A percentile compares a stretch with the other conserved stretches of the same genome.
These are phyloP conservation scores for Gleditsia sinensis DNA, from an alignment of 306 rosid species.

Conservation along the genomic window DNA sequence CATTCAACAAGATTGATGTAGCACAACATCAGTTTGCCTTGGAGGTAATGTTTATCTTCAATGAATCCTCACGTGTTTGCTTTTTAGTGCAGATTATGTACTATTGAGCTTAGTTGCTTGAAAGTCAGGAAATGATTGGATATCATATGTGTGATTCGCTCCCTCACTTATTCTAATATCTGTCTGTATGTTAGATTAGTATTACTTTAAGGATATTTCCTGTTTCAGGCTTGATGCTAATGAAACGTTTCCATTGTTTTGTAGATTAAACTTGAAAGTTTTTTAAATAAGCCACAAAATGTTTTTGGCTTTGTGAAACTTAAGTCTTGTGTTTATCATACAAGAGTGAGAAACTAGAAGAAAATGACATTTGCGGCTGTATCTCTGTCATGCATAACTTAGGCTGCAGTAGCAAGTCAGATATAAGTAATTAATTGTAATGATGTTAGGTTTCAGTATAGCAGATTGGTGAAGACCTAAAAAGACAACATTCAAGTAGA, in stretches of 20 bases:
- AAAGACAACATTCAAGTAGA: conserved; percentile 6
- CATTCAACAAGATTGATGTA: conserved; percentile 81
- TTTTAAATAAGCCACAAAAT: conserved; percentile 7
- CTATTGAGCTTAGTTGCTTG: conserved; percentile 18
- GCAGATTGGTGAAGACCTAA: neutral
- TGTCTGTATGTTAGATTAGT: neutral
- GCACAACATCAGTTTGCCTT: conserved; percentile 87
- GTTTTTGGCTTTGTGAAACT: neutral
- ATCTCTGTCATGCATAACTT: neutral
- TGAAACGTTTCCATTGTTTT: neutral
- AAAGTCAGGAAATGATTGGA: neutral
- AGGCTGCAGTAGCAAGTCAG: neutral
- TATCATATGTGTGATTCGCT: neutral
- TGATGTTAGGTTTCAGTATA: neutral
- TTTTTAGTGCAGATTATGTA: neutral
- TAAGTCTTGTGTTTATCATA: neutral
- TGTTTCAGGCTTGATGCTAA: neutral
- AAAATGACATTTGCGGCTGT: neutral
- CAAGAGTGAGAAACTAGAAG: neutral
- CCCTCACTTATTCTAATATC: neutral
- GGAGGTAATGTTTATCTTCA: conserved; percentile 62
- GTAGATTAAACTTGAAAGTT: conserved; percentile 21
- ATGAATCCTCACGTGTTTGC: conserved; percentile 3
- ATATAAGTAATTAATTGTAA: neutral
- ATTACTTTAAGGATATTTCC: neutral